Evolutionary conservation across 2,329 filamentous ascomycete genomes (phyloP).

Genomic region (Graphilbum sp.): DNA sequence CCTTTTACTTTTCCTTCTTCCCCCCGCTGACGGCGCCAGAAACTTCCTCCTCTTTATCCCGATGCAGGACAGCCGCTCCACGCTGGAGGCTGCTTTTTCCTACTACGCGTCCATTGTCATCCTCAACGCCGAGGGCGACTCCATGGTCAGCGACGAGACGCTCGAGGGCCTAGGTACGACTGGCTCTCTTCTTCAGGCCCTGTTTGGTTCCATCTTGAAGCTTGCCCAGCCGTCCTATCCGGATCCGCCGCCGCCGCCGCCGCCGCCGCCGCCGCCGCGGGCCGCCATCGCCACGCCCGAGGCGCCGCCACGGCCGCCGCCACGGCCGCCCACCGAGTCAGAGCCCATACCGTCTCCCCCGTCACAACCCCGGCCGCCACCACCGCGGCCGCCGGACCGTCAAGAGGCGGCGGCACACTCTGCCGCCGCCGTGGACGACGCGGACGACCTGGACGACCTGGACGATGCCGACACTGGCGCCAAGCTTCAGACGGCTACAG

Average conservation of each 20-base stretch:
- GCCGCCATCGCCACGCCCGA: neutral
- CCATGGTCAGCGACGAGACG: conserved; percentile 76
- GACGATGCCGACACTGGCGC: neutral
- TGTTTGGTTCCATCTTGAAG: conserved; percentile 62
- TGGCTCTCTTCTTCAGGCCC: conserved; percentile 50
- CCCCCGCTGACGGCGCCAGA: conserved; percentile 27
- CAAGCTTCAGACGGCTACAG: conserved; percentile 5
- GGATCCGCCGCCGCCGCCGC: neutral
- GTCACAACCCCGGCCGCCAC: conserved; percentile 4
- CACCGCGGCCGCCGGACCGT: conserved; percentile 5
- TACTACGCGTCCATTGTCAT: conserved; percentile 85
- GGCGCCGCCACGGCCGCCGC: neutral
- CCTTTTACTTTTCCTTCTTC: neutral
- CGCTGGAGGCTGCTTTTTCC: conserved; percentile 67
- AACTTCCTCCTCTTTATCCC: conserved; percentile 90
- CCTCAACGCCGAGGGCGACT: conserved; percentile 87
- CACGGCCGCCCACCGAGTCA: neutral
- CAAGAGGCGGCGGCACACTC: neutral
- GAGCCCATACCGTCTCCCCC: neutral
- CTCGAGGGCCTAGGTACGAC: conserved; percentile 88
- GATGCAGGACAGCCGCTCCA: conserved; percentile 43
- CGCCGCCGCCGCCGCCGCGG: neutral
- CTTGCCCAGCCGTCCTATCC: conserved; percentile 29
- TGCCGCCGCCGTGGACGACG: neutral
- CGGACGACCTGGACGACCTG: neutral